Percentiles rank a stretch among this genome's conserved stretches.
phyloP scores from a whole-genome alignment of 495 filamentous ascomycete genomes.

The Neurospora cerealis region DNA sequence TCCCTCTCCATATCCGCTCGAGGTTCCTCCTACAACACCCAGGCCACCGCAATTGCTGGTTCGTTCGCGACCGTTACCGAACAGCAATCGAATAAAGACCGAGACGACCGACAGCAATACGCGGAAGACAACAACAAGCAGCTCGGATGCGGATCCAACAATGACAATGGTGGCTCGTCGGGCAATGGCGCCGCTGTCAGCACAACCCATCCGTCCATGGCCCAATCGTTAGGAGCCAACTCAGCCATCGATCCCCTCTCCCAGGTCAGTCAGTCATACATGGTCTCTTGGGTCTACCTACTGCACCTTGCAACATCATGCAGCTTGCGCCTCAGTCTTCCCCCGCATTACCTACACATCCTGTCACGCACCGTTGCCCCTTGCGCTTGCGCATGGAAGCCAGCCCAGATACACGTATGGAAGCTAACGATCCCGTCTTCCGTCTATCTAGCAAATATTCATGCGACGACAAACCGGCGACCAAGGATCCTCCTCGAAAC shows the following conservation, averaged over 20 bases:
- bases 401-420: background rate
- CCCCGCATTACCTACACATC: background rate
- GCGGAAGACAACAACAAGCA: conserved; percentile 9
- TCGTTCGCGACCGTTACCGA: background rate
- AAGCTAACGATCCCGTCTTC: background rate
- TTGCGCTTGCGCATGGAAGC: background rate
- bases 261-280: conserved; percentile 24
- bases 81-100: background rate
- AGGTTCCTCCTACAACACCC: background rate
- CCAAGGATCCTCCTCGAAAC: conserved; percentile 33
- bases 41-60: background rate
- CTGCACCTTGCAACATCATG: background rate
- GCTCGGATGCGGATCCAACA: conserved; percentile 5
- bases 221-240: conserved; percentile 10
- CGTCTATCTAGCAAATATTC: conserved; percentile 51
- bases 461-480: conserved; percentile 71
- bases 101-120: conserved; percentile 2
- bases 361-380: background rate
- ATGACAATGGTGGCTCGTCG: background rate
- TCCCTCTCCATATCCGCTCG: background rate
- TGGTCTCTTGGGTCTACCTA: background rate
- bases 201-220: background rate
- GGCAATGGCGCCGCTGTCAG: conserved; percentile 1
- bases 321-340: background rate
- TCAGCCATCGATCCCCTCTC: conserved; percentile 36